phyloP scores from a whole-genome alignment of 805 yeast genomes.

The Saccharomycopsis selenospora region DNA sequence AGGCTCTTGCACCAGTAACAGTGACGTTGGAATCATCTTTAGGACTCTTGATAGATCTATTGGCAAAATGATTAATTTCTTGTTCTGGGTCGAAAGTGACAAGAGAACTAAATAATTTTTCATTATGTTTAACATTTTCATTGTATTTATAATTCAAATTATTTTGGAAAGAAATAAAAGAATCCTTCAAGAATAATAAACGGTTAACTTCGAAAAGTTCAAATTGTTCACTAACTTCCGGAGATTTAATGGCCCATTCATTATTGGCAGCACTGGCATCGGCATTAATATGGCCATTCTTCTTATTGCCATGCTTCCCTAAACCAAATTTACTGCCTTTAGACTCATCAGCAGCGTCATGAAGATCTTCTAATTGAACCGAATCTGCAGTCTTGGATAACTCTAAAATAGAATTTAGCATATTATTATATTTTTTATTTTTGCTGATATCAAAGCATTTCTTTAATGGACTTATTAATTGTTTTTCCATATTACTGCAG shows the following conservation, averaged over 20 bases:
- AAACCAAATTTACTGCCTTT: conserved; percentile 8
- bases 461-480: conserved; percentile 19
- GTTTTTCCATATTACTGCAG: conserved; percentile 20
- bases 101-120: conserved; percentile 17
- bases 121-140: conserved; percentile 21
- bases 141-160: conserved; percentile 17
- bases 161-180: conserved; percentile 18
- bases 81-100: conserved; percentile 20
- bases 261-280: not conserved
- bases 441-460: conserved; percentile 20
- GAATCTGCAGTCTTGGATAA: conserved; percentile 10
- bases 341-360: not conserved
- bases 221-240: conserved; percentile 16
- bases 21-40: not conserved
- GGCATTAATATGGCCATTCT: not conserved
- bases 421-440: conserved; percentile 19
- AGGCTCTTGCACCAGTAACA: not conserved
- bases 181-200: conserved; percentile 20
- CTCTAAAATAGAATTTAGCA: conserved; percentile 15
- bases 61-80: conserved; percentile 19
- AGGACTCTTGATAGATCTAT: not conserved
- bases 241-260: conserved; percentile 18
- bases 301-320: conserved; percentile 3
- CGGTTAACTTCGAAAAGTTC: conserved; percentile 21
- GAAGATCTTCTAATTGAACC: conserved; percentile 3